Base-by-base conservation (phyloP, 1,139 yeast species). In the Hansenula lynferdii region DNA sequence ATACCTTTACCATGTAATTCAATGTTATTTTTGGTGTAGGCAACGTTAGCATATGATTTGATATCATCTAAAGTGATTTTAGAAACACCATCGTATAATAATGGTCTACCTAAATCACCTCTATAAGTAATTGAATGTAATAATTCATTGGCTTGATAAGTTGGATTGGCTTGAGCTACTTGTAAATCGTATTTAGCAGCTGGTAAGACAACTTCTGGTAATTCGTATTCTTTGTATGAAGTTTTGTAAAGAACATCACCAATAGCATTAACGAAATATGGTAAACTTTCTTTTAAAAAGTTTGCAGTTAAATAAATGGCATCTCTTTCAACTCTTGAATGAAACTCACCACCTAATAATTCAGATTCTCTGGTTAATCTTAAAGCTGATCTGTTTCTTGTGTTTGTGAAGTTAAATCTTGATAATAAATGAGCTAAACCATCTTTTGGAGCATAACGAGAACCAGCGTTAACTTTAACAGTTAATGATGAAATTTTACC, bases 301-400 rank as follows among this genome's bases (percentile, higher is more conserved):
- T 77, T 73, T 42, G 97, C 81, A 52, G 78, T 74, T 60, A 92
- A 76, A 48, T 85, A 76, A 50, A 94, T 75, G 56, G 82, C 72
- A 62, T 92, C 97, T 71, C 97, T 84, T 61, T 87, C 79, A 52
- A 87, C 82, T 42, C 64, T 57, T 35, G 95, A 71, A 37, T 75
- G 61, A 62, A 87, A 77, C 48, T 67, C 67, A 59, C 96, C 97
- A 50, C 98, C 98, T 54, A 92, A 75, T 51, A 92, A 77, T 70
- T 94, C 99, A 41, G 92, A 70, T 69, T 94, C 98, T 67, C 98
- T 85, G 57, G 90, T 85, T 58, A 90, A 74, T 70, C 98, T 85
- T 61, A 92, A 75, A 24, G 95, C 96, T 26, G 96, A 84, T 65
- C 89, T 87, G 54, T 78, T 64, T 49, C 74, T 73, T 47, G 96